Evolutionary conservation across 805 yeast genomes (phyloP), one percentile per base, ranked within the genome.

Genomic region (Myxozyma sirexii): DNA sequence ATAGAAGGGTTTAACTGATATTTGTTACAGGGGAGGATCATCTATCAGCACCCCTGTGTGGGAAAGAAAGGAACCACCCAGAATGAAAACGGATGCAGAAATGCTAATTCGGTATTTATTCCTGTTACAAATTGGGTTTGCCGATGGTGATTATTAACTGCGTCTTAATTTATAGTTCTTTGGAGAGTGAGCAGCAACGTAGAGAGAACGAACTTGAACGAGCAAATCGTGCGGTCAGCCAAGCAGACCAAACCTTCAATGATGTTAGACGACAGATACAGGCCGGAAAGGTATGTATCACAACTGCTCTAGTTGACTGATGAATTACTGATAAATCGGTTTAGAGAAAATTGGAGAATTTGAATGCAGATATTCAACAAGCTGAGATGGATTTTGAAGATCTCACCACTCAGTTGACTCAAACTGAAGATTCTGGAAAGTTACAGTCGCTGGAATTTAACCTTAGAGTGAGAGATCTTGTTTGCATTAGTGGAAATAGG

Each of bases 11-110:
- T n/a, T n/a, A n/a, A 38, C 21, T 38, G 19, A 38, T 19, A 13
- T 13, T 17, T 8, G 19, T 52, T 46, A 4, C 43, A 38, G 64
- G 0, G 75, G 71, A 29, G 82, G 82, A 15, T 80, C 81, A 1
- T 76, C 81, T 42, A 72, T 80, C 45, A 72, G 78, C 26, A 86
- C 85, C 70, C 87, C 90, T 0, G 71, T 85, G 1, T 73, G 72
- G 35, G 71, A 71, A 13, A 58, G 57, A n/a, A 37, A 35, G 37
- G 63, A 56, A 7, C 45, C 60, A 4, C 64, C 70, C n/a, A 54
- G 67, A 38, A 68, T 69, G 69, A 54, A 50, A 33, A 60, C 67
- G 3, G 57, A 57, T 27, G 31, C 52, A 21, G 50, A 48, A 12
- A 33, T 38, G 49, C 56, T 58, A 15, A 37, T 54, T 33, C 29